A percentile compares a stretch with the other conserved stretches of the same genome.
Evolutionary conservation across 257 asterid species (phyloP).

Genomic region (Anisodus acutangulus): DNA sequence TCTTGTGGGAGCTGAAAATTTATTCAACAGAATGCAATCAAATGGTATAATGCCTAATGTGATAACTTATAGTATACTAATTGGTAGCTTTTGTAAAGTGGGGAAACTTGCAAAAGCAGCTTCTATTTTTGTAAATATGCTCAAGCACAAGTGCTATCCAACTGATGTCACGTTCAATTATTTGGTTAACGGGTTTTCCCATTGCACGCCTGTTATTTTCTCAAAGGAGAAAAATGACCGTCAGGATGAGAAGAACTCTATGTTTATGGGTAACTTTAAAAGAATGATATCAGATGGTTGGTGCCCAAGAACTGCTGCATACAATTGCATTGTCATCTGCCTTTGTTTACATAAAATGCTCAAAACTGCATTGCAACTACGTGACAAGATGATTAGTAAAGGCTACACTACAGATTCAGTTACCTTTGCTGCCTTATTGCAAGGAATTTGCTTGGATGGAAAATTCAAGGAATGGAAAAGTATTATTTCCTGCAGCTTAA

Average conservation of each 20-base stretch:
- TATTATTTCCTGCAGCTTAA: constrained; percentile 49
- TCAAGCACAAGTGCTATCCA: constrained; percentile 68
- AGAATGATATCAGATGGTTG: constrained; percentile 65
- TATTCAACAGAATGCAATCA: constrained; percentile 59
- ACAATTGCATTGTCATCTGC: constrained; percentile 66
- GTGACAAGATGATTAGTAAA: constrained; percentile 55
- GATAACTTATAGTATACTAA: constrained; percentile 75
- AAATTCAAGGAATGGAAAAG: constrained; percentile 75
- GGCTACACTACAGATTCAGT: constrained; percentile 56
- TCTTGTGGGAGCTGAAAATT: constrained; percentile 57
- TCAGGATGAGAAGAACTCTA: constrained; percentile 35
- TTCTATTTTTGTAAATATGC: constrained; percentile 73
- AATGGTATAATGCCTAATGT: constrained; percentile 71
- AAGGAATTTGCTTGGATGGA: constrained; percentile 68
- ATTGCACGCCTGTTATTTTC: constrained; percentile 36
- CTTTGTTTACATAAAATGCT: constrained; percentile 72
- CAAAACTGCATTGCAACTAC: constrained; percentile 55
- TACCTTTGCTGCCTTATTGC: constrained; percentile 67
- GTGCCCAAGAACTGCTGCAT: constrained; percentile 66
- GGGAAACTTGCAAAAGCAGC: constrained; percentile 71
- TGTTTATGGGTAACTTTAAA: constrained; percentile 63
- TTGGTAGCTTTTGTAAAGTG: constrained; percentile 74
- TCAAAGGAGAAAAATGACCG: constrained; percentile 32
- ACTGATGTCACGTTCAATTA: constrained; percentile 76
- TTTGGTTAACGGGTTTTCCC: constrained; percentile 75